Evolutionary conservation across 2,329 filamentous ascomycete genomes (phyloP).

Genomic region (Colletotrichum phormii): DNA sequence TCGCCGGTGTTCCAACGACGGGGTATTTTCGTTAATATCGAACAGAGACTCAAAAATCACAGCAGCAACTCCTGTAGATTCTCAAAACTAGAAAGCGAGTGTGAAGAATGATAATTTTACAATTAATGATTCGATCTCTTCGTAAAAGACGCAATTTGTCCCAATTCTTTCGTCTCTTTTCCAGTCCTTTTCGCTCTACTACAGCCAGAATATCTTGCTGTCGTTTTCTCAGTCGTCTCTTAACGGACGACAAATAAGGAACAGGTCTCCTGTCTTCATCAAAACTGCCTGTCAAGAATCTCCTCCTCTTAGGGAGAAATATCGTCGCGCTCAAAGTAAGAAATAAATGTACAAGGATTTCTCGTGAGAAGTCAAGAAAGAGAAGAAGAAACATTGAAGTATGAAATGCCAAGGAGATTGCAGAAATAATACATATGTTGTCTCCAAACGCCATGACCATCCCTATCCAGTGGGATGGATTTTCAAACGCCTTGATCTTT

Average conservation of each 20-base stretch:
- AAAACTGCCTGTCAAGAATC: not conserved
- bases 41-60: not conserved
- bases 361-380: conserved; percentile 29
- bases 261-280: not conserved
- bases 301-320: not conserved
- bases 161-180: not conserved
- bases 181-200: not conserved
- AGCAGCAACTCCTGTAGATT: conserved; percentile 31
- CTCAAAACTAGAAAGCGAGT: conserved; percentile 37
- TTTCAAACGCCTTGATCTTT: conserved; percentile 24
- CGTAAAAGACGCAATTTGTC: conserved; percentile 13
- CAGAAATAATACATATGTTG: conserved; percentile 26
- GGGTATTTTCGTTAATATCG: conserved; percentile 3
- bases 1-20: not conserved
- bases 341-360: conserved; percentile 47
- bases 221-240: not conserved
- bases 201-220: not conserved
- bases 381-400: not conserved
- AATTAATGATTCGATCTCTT: conserved; percentile 38
- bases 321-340: conserved; percentile 37
- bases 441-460: conserved; percentile 10
- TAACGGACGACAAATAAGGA: not conserved
- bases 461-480: not conserved
- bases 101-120: conserved; percentile 46
- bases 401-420: conserved; percentile 2